Base-by-base conservation (phyloP, 23 red algal species). In the Chondrus crispus region DNA sequence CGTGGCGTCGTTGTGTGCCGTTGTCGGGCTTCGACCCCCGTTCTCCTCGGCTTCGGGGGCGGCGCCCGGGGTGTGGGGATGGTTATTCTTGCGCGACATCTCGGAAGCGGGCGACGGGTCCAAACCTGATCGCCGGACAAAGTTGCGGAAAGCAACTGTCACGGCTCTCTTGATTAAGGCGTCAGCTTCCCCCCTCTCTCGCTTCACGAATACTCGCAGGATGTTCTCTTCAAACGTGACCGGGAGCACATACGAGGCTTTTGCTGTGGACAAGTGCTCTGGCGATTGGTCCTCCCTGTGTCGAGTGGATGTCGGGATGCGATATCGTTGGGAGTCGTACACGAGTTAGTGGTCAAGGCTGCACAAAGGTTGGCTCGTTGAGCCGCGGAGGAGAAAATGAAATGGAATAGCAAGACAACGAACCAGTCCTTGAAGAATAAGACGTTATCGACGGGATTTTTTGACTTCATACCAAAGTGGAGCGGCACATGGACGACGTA, bases 401-500 rank as follows among this genome's bases (percentile, higher is more conserved):
- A n/a, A n/a, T n/a, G 45, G 38, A 22, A 24, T 29, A 53, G 11
- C 38, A 37, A 52, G 76, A 19, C 12, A 85, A 86, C 90, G 82
- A 87, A 82, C 84, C 95, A 90, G 75, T 77, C 75, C 36, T 92
- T 54, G 53, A 89, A 98, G 69, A 98, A 98, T 32, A 84, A 69
- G 40, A 98, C 92, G 26, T 64, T 74, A 30, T 98, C 97, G 19
- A 99, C 97, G 35, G 97, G 97, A 62, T 99, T 95, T 44, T 84
- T 90, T 20, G 83, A 81, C 46, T 93, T 87, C 90, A 93, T 96
- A 7, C 91, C 97, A 86, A 95, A 96, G 51, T 96, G 95, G 2
- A 94, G 87, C 42, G 58, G 70, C 51, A 93, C 81, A 85, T 87
- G 62, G 66, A 64, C 74, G n/a, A 99, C 91, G 50, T 95, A 84